Percentiles rank a stretch among this genome's conserved stretches.
phyloP scores from a whole-genome alignment of 2,329 filamentous ascomycete species.

The Paracorniculantispora psalliotae region DNA sequence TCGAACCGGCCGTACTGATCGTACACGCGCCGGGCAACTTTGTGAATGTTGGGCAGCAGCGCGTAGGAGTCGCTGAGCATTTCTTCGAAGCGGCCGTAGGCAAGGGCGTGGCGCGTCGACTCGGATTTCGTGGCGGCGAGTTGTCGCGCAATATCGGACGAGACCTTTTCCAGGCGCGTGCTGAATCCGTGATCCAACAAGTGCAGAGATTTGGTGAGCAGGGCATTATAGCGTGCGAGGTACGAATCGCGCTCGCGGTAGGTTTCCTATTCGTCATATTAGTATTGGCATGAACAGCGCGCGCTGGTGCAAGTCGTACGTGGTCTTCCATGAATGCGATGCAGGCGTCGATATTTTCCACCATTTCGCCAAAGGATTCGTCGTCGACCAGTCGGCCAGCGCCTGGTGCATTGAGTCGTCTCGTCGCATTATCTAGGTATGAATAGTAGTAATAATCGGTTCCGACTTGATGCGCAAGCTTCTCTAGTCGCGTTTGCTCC shows the following conservation, averaged over 20 bases:
- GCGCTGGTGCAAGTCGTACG: conserved; percentile 42
- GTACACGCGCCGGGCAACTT: conserved; percentile 46
- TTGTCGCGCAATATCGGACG: conserved; percentile 50
- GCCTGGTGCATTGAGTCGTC: conserved; percentile 85
- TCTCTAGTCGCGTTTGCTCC: conserved; percentile 74
- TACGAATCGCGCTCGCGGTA: conserved; percentile 88
- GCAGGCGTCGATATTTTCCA: conserved; percentile 82
- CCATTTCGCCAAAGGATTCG: conserved; percentile 80
- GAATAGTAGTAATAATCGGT: conserved; percentile 92
- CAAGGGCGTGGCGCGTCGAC: conserved; percentile 54
- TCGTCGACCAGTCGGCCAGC: conserved; percentile 81
- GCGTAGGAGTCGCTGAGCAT: conserved; percentile 53
- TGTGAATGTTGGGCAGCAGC: conserved; percentile 51
- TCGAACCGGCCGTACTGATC: conserved; percentile 45
- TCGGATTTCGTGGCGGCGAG: conserved; percentile 52
- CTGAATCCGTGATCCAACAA: conserved; percentile 55
- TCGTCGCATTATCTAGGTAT: conserved; percentile 85
- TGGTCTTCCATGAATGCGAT: conserved; percentile 88
- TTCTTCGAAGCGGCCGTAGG: conserved; percentile 56
- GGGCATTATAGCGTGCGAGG: conserved; percentile 76
- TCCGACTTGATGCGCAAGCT: conserved; percentile 76
- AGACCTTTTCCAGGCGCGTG: conserved; percentile 47
- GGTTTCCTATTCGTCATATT: conserved; percentile 49
- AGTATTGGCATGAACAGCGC: conserved; percentile 4
- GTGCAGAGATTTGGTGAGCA: conserved; percentile 64